Evolutionary conservation across 352 stramenopile species (phyloP), one percentile per base, ranked within the genome.

Genomic region (Pythium aphanidermatum): DNA sequence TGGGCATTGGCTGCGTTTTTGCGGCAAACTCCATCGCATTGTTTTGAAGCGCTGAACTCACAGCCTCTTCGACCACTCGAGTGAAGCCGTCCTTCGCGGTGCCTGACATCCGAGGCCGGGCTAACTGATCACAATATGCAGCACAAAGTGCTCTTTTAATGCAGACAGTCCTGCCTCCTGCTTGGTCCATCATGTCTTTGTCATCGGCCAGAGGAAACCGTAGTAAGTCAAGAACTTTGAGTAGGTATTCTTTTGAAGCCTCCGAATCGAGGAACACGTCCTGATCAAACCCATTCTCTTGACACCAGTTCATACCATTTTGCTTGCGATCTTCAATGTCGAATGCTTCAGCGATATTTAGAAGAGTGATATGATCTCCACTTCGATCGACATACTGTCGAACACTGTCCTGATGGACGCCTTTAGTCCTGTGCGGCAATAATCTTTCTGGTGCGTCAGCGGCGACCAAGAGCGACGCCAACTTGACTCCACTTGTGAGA

Each of bases 321-420:
- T 40, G 12, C 10, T 39, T 19, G 3, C 29, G 19, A 12, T 51
- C n/a, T 2, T 43, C 50, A n/a, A 25, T 11, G 9, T 65, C 56
- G 32, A 46, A 65, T 19, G 50, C 50, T 13, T 60, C 36, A 7
- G 57, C 4, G n/a, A 65, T 50, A 26, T 65, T 65, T 12, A 65
- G 34, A 3, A 65, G 33, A 13, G 56, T 65, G 8, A 65, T 20
- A 16, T 65, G 56, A 28, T 65, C 56, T 2, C 56, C 56, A 10
- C 23, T 45, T 33, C 38, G 19, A 46, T 65, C 50, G 4, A 65
- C 23, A 3, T 44, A 37, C 23, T n/a, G 14, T 16, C 24, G 10
- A 33, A 34, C 12, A 12, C 28, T 21, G 3, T 26, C 32, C 6
- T 10, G 17, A 21, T 24, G 23, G 1, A 23, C 2, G 3, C 11